A percentile compares a stretch with the other conserved stretches of the same genome.
Conservation (phyloP, 305 asterid genomes). For the Fraxinus angustifolia region DNA sequence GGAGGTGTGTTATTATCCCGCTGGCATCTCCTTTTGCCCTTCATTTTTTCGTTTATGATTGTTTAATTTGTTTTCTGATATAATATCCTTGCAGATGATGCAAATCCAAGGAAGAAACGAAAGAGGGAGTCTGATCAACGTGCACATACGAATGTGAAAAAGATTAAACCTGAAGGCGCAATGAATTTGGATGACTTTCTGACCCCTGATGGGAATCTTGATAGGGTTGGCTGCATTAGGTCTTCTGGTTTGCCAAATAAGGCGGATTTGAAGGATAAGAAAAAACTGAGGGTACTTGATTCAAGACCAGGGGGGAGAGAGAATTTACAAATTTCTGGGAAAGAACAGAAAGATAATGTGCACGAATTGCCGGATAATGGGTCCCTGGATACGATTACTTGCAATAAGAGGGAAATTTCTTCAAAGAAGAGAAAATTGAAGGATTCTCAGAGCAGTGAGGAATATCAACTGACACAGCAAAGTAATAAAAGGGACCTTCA, state of each 20-base stretch:
- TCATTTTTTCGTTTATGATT: constrained; percentile 13
- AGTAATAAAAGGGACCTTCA: constrained; percentile 34
- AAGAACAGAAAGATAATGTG: constrained; percentile 32
- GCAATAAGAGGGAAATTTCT: constrained; percentile 32
- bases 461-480: constrained; percentile 24
- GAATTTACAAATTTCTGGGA: constrained; percentile 34
- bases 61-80: constrained; percentile 25
- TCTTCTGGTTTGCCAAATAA: constrained; percentile 32
- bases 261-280: constrained; percentile 35
- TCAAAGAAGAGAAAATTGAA: constrained; percentile 53
- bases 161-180: constrained; percentile 37
- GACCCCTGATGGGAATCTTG: constrained; percentile 32
- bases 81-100: constrained; percentile 54
- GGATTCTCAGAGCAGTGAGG: constrained; percentile 36
- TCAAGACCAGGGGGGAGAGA: constrained; percentile 31
- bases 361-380: constrained; percentile 38
- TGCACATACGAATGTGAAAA: constrained; percentile 38
- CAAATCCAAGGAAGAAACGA: constrained; percentile 41
- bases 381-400: constrained; percentile 25
- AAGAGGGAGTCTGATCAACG: constrained; percentile 45
- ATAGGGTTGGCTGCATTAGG: constrained; percentile 24
- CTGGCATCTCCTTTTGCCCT: constrained; percentile 24
- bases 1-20: constrained; percentile 44
- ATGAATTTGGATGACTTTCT: constrained; percentile 28
- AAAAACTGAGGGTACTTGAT: constrained; percentile 36